phyloP scores from a whole-genome alignment of 768 basidiomycete species.

The Lentinula guzmanii region DNA sequence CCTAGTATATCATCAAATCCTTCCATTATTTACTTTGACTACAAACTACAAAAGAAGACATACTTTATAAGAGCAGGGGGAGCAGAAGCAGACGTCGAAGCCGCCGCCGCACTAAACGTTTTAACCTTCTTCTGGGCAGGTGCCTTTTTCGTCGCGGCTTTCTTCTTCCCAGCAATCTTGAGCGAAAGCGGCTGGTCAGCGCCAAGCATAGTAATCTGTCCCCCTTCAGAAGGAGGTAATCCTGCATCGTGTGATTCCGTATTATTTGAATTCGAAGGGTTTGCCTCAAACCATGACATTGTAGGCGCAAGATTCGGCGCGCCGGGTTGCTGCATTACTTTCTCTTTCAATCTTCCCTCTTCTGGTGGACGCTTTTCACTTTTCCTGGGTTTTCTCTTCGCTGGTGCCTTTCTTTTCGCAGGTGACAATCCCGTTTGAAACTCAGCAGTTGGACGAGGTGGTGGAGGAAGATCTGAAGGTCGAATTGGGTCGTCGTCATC shows the following conservation, averaged over 20 bases:
- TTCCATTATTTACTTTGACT: neutral
- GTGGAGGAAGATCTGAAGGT: constrained; percentile 9
- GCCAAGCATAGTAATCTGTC: neutral
- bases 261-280: constrained; percentile 22
- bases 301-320: constrained; percentile 31
- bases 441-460: neutral
- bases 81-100: constrained; percentile 6
- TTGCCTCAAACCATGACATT: constrained; percentile 36
- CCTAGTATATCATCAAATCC: neutral
- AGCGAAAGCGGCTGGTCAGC: constrained; percentile 5
- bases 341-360: constrained; percentile 40
- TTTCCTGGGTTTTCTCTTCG: constrained; percentile 50
- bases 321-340: constrained; percentile 26
- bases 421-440: constrained; percentile 18
- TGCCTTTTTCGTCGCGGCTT: constrained; percentile 9
- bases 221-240: constrained; percentile 13
- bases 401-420: constrained; percentile 41
- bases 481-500: constrained; percentile 52
- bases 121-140: constrained; percentile 18
- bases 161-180: constrained; percentile 9
- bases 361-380: constrained; percentile 39
- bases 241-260: constrained; percentile 26
- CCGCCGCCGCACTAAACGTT: constrained; percentile 9
- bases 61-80: constrained; percentile 6
- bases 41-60: neutral